Evolutionary conservation across 495 filamentous ascomycete species (phyloP).

Genomic region (Penicillium samsonianum): DNA sequence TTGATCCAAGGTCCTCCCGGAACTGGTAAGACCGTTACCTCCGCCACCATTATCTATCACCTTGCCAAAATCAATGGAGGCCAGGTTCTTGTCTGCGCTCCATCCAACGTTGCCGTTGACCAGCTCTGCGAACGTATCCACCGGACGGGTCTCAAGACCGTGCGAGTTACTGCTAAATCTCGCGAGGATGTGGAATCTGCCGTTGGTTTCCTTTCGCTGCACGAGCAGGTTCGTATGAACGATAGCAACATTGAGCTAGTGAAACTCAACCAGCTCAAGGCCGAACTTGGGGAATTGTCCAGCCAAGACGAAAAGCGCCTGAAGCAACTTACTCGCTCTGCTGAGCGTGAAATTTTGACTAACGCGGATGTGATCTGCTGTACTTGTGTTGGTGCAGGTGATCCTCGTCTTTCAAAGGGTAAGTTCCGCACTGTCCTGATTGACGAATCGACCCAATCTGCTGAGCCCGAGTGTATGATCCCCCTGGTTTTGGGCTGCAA

Average conservation of each 20-base stretch:
- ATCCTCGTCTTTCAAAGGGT: constrained; percentile 91
- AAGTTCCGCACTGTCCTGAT: constrained; percentile 98
- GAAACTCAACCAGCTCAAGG: constrained; percentile 90
- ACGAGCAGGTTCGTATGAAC: constrained; percentile 97
- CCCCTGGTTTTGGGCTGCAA: constrained; percentile 96
- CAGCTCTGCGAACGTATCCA: constrained; percentile 98
- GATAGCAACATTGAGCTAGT: constrained; percentile 91
- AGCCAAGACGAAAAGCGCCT: constrained; percentile 98
- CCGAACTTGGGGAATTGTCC: constrained; percentile 85
- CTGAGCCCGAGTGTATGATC: constrained; percentile 99
- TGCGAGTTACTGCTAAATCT: constrained; percentile 98
- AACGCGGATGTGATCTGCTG: constrained; percentile 99
- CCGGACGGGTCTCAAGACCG: constrained; percentile 89
- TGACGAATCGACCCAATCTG: constrained; percentile 98
- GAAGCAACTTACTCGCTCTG: constrained; percentile 89
- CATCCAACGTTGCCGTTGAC: constrained; percentile 98
- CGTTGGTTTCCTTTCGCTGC: constrained; percentile 90
- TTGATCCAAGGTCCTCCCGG: constrained; percentile 97
- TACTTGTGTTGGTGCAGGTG: constrained; percentile 96
- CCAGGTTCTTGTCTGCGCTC: constrained; percentile 94
- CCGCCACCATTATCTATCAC: constrained; percentile 97
- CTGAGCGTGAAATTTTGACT: constrained; percentile 92
- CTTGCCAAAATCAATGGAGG: constrained; percentile 92
- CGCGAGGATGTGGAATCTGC: constrained; percentile 97
- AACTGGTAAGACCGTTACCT: constrained; percentile 99